Base-by-base conservation (phyloP, 495 filamentous ascomycete species). In the Bacidia gigantensis region DNA sequence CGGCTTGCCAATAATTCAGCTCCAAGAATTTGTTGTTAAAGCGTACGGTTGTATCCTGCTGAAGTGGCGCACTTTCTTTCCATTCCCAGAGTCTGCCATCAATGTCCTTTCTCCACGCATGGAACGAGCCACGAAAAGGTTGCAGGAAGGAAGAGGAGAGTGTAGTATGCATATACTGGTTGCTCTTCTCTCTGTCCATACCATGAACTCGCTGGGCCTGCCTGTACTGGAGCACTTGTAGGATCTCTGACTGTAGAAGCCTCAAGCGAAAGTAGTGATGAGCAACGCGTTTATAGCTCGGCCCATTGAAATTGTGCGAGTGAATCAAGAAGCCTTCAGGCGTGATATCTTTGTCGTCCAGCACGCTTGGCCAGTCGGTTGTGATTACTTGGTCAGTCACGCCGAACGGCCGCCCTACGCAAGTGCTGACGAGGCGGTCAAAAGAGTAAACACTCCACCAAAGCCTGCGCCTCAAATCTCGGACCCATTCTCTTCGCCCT, bases 361-460 rank as follows among this genome's bases (percentile, higher is more conserved):
- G 69, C 52, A 90, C 63, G 1, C 86, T 92, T 11, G 89, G 89
- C 60, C 95, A 94, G 61, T 94, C 87, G 5, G 84, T 96, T 26
- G 90, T 97, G 56, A 97, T 83, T 39, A 90, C 87, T 62, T 92
- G 86, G 64, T 97, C 90, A 9, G 82, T 86, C 53, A 97, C 89
- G 24, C 90, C 89, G 61, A 96, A 94, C 12, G 90, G 90, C 35
- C 90, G 75, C 40, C 90, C 90, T 32, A 96, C 90, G 56, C 89
- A 95, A 14, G 87, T 86, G 55, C 83, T 84, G 47, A 95, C 90
- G 20, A 97, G 79, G 24, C 90, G 80, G 62, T 97, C 90, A 56
- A 95, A 84, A 26, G 86, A 89, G 63, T 97, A 97, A 1, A 87
- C 86, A 68, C 87, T 94, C 90, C 90, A 97, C 88, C 90, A 97